Percentiles rank a stretch among this genome's conserved stretches.
phyloP scores from a whole-genome alignment of 371 early-diverging fungal genomes.

The Haplosporangium sp. region DNA sequence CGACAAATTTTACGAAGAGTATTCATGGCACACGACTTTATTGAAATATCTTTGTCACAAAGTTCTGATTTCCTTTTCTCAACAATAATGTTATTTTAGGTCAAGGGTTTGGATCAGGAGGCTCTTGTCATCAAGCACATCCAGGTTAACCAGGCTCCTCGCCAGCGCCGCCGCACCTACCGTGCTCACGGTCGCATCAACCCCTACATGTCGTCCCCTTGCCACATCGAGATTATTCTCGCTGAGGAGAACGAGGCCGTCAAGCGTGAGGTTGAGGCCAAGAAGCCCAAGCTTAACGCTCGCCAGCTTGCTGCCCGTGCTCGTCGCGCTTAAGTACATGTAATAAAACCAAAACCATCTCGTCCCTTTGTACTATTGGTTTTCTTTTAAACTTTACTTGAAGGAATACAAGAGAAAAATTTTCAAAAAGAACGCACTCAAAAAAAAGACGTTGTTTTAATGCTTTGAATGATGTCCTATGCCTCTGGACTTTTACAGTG shows the following conservation, averaged over 20 bases:
- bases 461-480: neutral
- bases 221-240: conserved; percentile 97
- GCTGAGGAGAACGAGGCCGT: conserved; percentile 88
- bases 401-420: conserved; percentile 5
- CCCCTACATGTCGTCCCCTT: conserved; percentile 97
- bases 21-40: too few relatives aligned
- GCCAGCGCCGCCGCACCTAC: conserved; percentile 98
- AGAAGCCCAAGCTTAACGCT: conserved; percentile 69
- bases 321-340: conserved; percentile 60
- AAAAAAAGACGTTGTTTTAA: neutral
- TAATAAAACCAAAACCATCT: conserved; percentile 31
- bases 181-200: conserved; percentile 98
- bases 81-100: conserved; percentile 50
- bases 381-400: conserved; percentile 3
- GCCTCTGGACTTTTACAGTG: neutral
- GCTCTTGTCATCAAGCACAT: conserved; percentile 94
- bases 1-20: too few relatives aligned
- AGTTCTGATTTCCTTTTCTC: neutral
- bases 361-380: conserved; percentile 24
- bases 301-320: conserved; percentile 71
- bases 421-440: neutral
- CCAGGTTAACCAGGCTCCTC: conserved; percentile 99
- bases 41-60: too few relatives aligned
- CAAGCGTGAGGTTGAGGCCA: conserved; percentile 75
- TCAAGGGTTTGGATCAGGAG: conserved; percentile 93